Conservation (phyloP, 805 yeast genomes). For the Saturnispora saitoi region DNA sequence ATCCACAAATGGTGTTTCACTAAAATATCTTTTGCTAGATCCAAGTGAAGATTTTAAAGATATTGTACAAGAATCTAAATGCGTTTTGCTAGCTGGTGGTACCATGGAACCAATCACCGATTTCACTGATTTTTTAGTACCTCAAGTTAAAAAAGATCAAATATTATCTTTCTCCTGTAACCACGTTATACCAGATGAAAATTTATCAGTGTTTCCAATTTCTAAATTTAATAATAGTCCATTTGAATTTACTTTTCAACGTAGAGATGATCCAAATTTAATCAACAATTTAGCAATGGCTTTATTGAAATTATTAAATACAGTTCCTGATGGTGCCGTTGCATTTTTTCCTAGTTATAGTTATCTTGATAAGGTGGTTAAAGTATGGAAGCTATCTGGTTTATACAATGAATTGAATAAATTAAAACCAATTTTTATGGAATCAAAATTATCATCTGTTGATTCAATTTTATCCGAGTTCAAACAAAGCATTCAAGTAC, state of each 20-base stretch:
- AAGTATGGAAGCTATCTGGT: constrained; percentile 40
- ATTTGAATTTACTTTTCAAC: constrained; percentile 64
- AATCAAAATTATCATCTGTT: constrained; percentile 39
- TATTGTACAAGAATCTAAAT: constrained; percentile 53
- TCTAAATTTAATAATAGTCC: constrained; percentile 17
- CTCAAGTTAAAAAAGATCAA: constrained; percentile 35
- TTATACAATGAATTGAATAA: constrained; percentile 29
- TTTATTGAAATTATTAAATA: constrained; percentile 33
- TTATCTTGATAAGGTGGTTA: constrained; percentile 46
- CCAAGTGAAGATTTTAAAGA: constrained; percentile 65
- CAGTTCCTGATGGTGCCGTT: constrained; percentile 69
- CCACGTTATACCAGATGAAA: constrained; percentile 70
- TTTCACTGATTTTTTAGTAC: constrained; percentile 56
- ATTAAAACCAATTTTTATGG: constrained; percentile 46
- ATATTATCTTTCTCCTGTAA: constrained; percentile 62
- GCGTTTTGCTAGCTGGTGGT: constrained; percentile 85
- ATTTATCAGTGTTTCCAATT: constrained; percentile 54
- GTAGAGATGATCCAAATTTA: constrained; percentile 40
- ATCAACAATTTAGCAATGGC: constrained; percentile 43
- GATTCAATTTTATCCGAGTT: constrained; percentile 44
- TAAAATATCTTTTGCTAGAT: constrained; percentile 70
- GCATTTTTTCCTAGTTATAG: constrained; percentile 80
- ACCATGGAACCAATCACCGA: constrained; percentile 90
- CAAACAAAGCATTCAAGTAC: constrained; percentile 31
- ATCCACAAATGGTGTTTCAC: constrained; percentile 23